Percentiles rank a stretch among this genome's conserved stretches.
Conservation (phyloP, 1,284 basidiomycete species). For the Trichosporon ovoides region DNA sequence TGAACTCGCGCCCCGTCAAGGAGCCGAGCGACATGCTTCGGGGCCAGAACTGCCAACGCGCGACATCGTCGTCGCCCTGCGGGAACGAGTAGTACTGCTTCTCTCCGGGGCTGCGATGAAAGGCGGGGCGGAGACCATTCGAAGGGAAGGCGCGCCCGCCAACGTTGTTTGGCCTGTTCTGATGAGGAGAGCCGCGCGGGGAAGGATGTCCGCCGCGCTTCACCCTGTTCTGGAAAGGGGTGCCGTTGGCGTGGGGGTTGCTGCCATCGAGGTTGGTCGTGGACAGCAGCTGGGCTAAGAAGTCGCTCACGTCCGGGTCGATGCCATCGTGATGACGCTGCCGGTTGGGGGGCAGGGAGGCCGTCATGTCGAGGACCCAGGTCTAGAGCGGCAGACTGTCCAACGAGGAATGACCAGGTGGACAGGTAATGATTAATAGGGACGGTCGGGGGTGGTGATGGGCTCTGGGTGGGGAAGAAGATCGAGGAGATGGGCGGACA, state of each 20-base stretch:
- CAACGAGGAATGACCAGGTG: too few species aligned
- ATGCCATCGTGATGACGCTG: not conserved
- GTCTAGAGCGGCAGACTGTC: not conserved
- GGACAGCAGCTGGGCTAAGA: not conserved
- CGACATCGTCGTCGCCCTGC: not conserved
- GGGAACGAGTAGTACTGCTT: not conserved
- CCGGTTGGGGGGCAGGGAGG: not conserved
- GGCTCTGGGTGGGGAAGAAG: too few species aligned
- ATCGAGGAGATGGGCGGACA: too few species aligned
- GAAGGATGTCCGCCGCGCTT: not conserved
- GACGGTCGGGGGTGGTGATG: too few species aligned
- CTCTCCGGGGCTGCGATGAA: not conserved
- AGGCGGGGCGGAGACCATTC: not conserved
- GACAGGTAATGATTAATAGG: too few species aligned
- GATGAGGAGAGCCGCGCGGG: not conserved
- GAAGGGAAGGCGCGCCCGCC: not conserved
- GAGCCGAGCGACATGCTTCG: constrained; percentile 5
- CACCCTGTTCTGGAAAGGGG: not conserved
- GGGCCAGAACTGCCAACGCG: constrained; percentile 4
- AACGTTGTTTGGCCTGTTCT: too few species aligned
- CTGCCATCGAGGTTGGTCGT: not conserved
- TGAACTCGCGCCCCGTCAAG: constrained; percentile 2
- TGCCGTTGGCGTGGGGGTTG: not conserved
- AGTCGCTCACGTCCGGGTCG: not conserved
- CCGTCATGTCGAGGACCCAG: not conserved